Conservation (phyloP, 306 rosid genomes). For the Ceratonia siliqua region DNA sequence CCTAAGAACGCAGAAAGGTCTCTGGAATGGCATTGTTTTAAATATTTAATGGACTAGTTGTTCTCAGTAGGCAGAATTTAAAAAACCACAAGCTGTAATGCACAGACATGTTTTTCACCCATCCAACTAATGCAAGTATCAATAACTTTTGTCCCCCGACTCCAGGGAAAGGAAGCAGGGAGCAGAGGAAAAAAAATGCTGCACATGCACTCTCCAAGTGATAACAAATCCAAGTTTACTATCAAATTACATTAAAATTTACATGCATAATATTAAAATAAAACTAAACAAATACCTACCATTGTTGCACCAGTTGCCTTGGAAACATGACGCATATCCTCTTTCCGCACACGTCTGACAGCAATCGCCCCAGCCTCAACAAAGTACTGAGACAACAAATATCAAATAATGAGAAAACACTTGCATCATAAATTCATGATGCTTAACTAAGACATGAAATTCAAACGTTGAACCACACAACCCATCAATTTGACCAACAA, state of each 20-base stretch:
- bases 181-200: not conserved
- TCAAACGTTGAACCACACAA: not conserved
- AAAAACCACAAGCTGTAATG: no score
- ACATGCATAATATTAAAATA: not conserved
- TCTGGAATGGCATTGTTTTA: not conserved
- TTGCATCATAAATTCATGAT: not conserved
- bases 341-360: slow-evolving; percentile 88
- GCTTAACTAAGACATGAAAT: slow-evolving; percentile 9
- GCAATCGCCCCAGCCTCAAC: slow-evolving; percentile 97
- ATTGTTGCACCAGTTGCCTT: slow-evolving; percentile 94
- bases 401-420: slow-evolving; percentile 8
- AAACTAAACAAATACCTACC: slow-evolving; percentile 49
- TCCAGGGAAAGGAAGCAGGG: not conserved
- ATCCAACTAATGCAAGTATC: no score
- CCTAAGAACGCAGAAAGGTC: not conserved
- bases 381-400: slow-evolving; percentile 66
- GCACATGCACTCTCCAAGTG: not conserved
- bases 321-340: slow-evolving; percentile 97
- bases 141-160: not conserved
- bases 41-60: not conserved
- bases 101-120: no score
- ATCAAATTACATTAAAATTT: no score
- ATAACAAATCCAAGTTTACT: not conserved
- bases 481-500: not conserved
- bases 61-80: no score